A percentile compares a stretch with the other conserved stretches of the same genome.
Conservation (phyloP, 345 rosid genomes). For the Populus alba region DNA sequence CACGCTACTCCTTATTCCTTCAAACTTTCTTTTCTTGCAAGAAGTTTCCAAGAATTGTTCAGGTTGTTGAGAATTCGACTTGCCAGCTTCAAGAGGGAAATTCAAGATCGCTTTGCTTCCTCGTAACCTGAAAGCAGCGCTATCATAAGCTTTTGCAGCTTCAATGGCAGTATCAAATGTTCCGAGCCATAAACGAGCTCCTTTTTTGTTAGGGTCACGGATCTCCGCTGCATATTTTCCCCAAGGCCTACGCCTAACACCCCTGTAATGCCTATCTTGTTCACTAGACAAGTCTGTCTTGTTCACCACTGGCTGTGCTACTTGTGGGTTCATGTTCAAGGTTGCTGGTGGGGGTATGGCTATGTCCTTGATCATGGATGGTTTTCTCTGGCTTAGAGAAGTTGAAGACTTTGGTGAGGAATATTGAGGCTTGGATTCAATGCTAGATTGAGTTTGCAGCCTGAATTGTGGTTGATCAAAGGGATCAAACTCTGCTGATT, state of each 20-base stretch:
- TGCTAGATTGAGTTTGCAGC: constrained; percentile 3
- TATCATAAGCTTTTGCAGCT: constrained; percentile 88
- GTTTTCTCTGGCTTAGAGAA: constrained; percentile 62
- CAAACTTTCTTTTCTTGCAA: constrained; percentile 39
- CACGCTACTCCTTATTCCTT: constrained; percentile 7
- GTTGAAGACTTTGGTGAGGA: constrained; percentile 23
- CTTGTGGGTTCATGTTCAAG: not conserved
- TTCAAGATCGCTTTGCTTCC: constrained; percentile 89
- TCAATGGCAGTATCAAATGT: constrained; percentile 77
- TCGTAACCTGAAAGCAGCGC: constrained; percentile 76
- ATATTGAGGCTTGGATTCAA: not conserved
- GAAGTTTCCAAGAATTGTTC: constrained; percentile 5
- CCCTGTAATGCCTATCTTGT: constrained; percentile 62
- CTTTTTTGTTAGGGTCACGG: constrained; percentile 83
- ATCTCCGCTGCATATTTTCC: constrained; percentile 91
- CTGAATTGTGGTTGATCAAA: not conserved
- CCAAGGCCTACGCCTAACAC: constrained; percentile 87
- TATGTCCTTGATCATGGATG: constrained; percentile 41
- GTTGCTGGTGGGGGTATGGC: constrained; percentile 36
- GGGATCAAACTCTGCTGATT: constrained; percentile 1
- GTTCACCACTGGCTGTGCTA: not conserved
- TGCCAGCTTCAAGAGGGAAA: constrained; percentile 76
- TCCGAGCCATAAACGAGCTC: constrained; percentile 86
- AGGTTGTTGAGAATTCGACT: constrained; percentile 1
- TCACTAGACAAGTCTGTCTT: constrained; percentile 11